Percentiles rank a stretch among this genome's conserved stretches.
Conservation (phyloP, 2,329 filamentous ascomycete genomes). For the Thyridium curvatum region DNA sequence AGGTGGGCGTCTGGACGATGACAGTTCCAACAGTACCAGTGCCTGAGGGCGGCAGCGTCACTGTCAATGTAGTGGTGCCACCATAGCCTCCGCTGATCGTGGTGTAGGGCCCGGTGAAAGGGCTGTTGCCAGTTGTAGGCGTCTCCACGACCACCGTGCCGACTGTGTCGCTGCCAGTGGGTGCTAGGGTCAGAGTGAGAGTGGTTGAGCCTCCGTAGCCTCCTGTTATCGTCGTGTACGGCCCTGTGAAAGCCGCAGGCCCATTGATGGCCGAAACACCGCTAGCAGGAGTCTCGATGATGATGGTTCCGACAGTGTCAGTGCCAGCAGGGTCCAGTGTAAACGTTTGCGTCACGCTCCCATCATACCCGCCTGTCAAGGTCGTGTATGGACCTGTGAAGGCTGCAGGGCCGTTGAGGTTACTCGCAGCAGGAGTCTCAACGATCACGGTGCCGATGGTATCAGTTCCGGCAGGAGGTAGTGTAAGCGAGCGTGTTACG, state of each 20-base stretch:
- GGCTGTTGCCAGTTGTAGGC: background rate
- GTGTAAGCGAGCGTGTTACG: background rate
- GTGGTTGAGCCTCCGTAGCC: slow-evolving; percentile 1
- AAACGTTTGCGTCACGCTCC: background rate
- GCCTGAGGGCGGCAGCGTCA: slow-evolving; percentile 7
- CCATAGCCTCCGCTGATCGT: slow-evolving; percentile 11
- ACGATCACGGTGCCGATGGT: slow-evolving; percentile 1
- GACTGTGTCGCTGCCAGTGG: slow-evolving; percentile 45
- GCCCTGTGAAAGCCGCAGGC: slow-evolving; percentile 2
- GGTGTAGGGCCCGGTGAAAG: slow-evolving; percentile 11
- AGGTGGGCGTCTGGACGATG: slow-evolving; percentile 6
- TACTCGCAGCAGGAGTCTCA: background rate
- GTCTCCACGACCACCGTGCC: slow-evolving; percentile 11
- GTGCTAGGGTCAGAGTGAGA: slow-evolving; percentile 1
- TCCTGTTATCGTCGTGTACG: slow-evolving; percentile 5
- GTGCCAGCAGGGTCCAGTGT: slow-evolving; percentile 1
- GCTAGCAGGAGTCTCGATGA: background rate
- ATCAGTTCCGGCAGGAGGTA: background rate
- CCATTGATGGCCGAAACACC: background rate
- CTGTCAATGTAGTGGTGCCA: slow-evolving; percentile 6
- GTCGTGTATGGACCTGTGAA: slow-evolving; percentile 2
- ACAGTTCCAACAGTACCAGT: slow-evolving; percentile 6
- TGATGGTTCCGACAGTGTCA: slow-evolving; percentile 1
- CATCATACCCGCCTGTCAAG: background rate
- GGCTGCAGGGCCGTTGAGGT: too few relatives aligned